phyloP scores from a whole-genome alignment of 768 basidiomycete genomes.

The Nevesoporus exiguus region DNA sequence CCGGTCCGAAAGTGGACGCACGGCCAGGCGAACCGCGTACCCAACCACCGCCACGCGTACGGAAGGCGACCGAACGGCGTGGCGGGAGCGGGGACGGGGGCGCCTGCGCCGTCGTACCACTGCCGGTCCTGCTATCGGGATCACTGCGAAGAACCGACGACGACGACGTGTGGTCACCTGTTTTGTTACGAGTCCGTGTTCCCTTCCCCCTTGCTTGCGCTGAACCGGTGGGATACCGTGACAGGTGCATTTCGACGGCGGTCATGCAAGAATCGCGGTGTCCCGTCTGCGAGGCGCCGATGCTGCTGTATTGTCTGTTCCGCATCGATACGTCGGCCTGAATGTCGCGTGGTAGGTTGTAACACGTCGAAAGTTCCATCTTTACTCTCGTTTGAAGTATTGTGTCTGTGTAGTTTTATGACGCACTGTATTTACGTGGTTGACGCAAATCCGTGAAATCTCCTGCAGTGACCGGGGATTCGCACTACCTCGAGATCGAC shows the following conservation, averaged over 20 bases:
- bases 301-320: constrained; percentile 55
- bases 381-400: background rate
- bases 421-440: constrained; percentile 1
- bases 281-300: constrained; percentile 50
- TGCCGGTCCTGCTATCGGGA: constrained; percentile 50
- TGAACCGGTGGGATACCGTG: background rate
- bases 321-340: constrained; percentile 40
- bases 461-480: too few relatives aligned
- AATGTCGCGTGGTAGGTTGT: background rate
- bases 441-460: background rate
- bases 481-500: too few relatives aligned
- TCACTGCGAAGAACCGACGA: constrained; percentile 52
- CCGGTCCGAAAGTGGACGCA: constrained; percentile 14
- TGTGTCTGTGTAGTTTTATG: background rate
- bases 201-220: background rate
- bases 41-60: background rate
- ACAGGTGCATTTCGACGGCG: constrained; percentile 52
- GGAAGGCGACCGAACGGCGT: constrained; percentile 10
- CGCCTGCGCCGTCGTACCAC: constrained; percentile 31
- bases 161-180: constrained; percentile 61
- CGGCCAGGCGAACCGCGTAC: constrained; percentile 9
- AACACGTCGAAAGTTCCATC: background rate
- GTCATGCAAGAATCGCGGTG: constrained; percentile 47
- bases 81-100: too few relatives aligned
- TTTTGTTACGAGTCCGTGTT: constrained; percentile 48